A percentile compares a stretch with the other conserved stretches of the same genome.
Conservation (phyloP, 768 basidiomycete species). For the Macrolepiota dolichaula region DNA sequence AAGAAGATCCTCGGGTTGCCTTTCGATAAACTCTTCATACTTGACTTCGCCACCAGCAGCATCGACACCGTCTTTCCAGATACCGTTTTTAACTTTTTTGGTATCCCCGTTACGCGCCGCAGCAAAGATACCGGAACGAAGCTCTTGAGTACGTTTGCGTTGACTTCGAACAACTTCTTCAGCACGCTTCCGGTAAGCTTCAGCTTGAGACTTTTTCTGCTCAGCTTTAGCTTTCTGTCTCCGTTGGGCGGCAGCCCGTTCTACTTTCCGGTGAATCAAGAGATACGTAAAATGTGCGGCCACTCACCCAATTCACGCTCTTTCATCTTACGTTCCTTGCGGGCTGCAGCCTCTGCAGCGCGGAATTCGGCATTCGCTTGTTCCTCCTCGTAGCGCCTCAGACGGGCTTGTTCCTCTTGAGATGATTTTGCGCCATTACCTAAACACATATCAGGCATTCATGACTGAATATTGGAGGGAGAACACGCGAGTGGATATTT, state of each 20-base stretch:
- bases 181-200: slow-evolving; percentile 45
- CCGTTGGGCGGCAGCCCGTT: slow-evolving; percentile 52
- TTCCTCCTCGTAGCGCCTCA: slow-evolving; percentile 48
- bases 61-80: slow-evolving; percentile 71
- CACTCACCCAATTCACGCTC: slow-evolving; percentile 52
- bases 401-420: slow-evolving; percentile 47
- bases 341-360: slow-evolving; percentile 42
- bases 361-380: slow-evolving; percentile 53
- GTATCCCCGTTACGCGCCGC: slow-evolving; percentile 57
- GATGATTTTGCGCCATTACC: not conserved
- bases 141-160: slow-evolving; percentile 47
- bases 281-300: not conserved
- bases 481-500: not conserved
- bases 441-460: not conserved
- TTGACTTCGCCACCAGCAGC: slow-evolving; percentile 70
- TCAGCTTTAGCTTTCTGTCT: slow-evolving; percentile 53
- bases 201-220: slow-evolving; percentile 54
- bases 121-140: slow-evolving; percentile 60
- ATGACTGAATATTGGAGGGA: not conserved
- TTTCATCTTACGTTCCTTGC: slow-evolving; percentile 43
- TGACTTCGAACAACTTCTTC: slow-evolving; percentile 45
- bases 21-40: slow-evolving; percentile 46
- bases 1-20: slow-evolving; percentile 45
- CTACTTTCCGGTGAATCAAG: slow-evolving; percentile 25
- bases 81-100: slow-evolving; percentile 54